A percentile compares a stretch with the other conserved stretches of the same genome.
phyloP scores from a whole-genome alignment of 768 basidiomycete species.

The Agaricus subrufescens region DNA sequence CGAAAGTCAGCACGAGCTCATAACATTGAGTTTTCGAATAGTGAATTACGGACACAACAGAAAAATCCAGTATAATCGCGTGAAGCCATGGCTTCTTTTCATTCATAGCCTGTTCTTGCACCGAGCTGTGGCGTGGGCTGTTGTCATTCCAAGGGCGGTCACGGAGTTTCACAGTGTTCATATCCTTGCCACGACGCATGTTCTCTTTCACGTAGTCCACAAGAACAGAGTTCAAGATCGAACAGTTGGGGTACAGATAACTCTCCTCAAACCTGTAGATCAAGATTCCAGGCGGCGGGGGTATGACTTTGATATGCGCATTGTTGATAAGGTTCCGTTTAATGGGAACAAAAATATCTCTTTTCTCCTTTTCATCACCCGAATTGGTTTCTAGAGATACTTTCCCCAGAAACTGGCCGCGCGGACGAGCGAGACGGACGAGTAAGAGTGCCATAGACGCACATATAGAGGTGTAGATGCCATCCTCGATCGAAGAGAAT shows the following conservation, averaged over 20 bases:
- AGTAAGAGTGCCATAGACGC: constrained; percentile 78
- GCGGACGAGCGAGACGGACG: constrained; percentile 84
- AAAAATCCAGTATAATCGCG: constrained; percentile 93
- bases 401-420: constrained; percentile 87
- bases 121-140: constrained; percentile 53
- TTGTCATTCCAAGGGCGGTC: constrained; percentile 96
- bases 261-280: constrained; percentile 93
- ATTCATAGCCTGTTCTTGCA: constrained; percentile 45
- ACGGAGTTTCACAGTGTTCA: constrained; percentile 51
- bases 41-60: constrained; percentile 55
- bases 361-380: constrained; percentile 31
- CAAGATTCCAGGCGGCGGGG: constrained; percentile 82
- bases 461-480: constrained; percentile 84
- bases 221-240: constrained; percentile 61
- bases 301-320: constrained; percentile 62
- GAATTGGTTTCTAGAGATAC: constrained; percentile 52
- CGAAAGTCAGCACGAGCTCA: neutral
- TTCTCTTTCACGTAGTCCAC: constrained; percentile 78
- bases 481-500: constrained; percentile 92
- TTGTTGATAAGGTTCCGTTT: constrained; percentile 57
- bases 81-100: constrained; percentile 61
- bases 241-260: constrained; percentile 80
- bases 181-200: constrained; percentile 74
- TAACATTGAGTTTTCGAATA: neutral
- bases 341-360: constrained; percentile 86